Evolutionary conservation across 1,284 basidiomycete genomes (phyloP).

Genomic region (Sporisorium scitamineum): DNA sequence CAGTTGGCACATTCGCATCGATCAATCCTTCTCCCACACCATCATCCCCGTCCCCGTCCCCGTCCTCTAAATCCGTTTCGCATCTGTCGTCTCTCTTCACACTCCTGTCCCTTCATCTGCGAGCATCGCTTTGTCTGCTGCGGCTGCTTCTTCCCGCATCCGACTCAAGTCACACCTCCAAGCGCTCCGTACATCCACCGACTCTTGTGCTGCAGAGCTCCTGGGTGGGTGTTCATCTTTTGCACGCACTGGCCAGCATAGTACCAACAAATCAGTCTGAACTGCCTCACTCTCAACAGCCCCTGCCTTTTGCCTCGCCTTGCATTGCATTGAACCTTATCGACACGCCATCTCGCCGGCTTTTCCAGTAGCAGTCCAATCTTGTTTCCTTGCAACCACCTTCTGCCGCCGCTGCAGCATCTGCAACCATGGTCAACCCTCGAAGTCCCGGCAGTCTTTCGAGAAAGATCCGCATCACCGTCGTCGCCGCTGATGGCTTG

Average conservation of each 20-base stretch:
- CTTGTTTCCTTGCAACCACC: neutral
- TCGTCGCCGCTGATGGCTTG: conserved; percentile 68
- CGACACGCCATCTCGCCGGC: neutral
- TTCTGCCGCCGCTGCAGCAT: neutral
- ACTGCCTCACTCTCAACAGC: neutral
- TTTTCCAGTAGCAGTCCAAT: neutral
- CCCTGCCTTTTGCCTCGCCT: neutral
- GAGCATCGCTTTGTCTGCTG: neutral
- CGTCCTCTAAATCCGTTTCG: neutral
- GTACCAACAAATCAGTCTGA: neutral
- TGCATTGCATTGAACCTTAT: neutral
- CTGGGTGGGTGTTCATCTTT: neutral
- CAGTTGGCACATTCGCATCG: conserved; percentile 4
- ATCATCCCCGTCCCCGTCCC: neutral
- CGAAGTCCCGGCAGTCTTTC: conserved; percentile 56
- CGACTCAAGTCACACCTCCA: neutral
- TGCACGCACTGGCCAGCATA: neutral
- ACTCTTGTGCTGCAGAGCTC: neutral
- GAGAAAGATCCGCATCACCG: conserved; percentile 66
- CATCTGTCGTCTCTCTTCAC: neutral
- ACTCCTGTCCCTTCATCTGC: neutral
- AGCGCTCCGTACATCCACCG: conserved; percentile 3
- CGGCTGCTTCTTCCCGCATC: neutral
- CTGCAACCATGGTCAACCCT: conserved; percentile 60
- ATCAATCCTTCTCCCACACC: neutral